Evolutionary conservation across 2,329 filamentous ascomycete species (phyloP), one percentile per base, ranked within the genome.

Genomic region (Botryotinia narcissicola): DNA sequence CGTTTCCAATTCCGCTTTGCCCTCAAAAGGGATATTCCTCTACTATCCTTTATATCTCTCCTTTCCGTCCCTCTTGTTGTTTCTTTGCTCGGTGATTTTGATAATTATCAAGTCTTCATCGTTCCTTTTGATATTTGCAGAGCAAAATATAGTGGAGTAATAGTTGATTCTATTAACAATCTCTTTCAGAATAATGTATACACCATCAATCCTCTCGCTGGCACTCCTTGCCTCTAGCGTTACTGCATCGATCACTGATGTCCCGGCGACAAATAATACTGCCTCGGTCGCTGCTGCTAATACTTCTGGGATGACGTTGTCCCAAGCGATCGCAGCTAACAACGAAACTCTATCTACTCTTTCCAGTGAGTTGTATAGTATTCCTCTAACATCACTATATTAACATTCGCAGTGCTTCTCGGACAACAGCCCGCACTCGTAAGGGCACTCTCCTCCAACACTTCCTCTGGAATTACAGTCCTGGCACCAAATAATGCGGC

Each of bases 401-500:
- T 68, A n/a, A 68, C 32, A 20, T 37, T 22, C 12, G 18, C 61
- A 72, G 70, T 72, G 70, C 70, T 72, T 40, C 70, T 72, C n/a
- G 46, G 29, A 9, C 61, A 72, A 68, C 71, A 72, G 37, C 71
- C 71, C 5, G 48, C 40, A 20, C 71, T 72, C 29, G 29, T 68
- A 10, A 32, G 62, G 22, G 42, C 71, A 9, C 62, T 72, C 37
- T 68, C 61, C 37, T 68, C 61, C 42, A 72, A 72, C 14, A 48
- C 12, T 20, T 68, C 71, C 37, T 67, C 70, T 10, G 62, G 51
- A 8, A 72, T 72, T 9, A 72, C 71, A 59, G 84, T 83, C 51
- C 78, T 83, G 18, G 82, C 81, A 22, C 82, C 82, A 22, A 81
- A 76, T 59, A 80, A 83, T 60, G 78, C 80, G 57, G 82, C 82